phyloP scores from a whole-genome alignment of 108 stramenopile genomes.

The Asterionellopsis glacialis region DNA sequence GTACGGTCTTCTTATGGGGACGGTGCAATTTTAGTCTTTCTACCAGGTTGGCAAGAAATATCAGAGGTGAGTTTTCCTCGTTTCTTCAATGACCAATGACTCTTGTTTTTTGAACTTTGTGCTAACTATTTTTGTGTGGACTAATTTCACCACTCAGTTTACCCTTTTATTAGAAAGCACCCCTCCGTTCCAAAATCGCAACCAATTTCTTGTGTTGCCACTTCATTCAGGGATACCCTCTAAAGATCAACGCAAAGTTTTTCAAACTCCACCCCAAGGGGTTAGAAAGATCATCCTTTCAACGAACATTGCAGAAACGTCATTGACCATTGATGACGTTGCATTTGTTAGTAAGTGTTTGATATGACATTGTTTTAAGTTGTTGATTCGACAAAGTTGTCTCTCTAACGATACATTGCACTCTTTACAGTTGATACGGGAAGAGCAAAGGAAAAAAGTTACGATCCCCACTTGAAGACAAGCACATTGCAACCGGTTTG shows the following conservation, averaged over 20 bases:
- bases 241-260: slow-evolving; percentile 74
- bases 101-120: too few relatives aligned
- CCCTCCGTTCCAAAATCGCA: slow-evolving; percentile 47
- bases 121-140: too few relatives aligned
- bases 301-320: slow-evolving; percentile 95
- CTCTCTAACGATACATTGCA: too few relatives aligned
- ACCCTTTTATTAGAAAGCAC: slow-evolving; percentile 44
- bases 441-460: slow-evolving; percentile 88
- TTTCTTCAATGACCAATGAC: too few relatives aligned
- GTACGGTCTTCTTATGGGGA: slow-evolving; percentile 50
- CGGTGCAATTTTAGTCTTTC: slow-evolving; percentile 88
- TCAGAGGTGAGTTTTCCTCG: slow-evolving; percentile 18
- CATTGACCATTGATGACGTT: slow-evolving; percentile 90
- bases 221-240: slow-evolving; percentile 85
- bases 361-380: slow-evolving; percentile 22
- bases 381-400: too few relatives aligned
- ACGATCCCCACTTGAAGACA: slow-evolving; percentile 82
- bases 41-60: slow-evolving; percentile 93
- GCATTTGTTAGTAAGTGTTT: slow-evolving; percentile 51
- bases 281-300: slow-evolving; percentile 79
- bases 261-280: slow-evolving; percentile 48
- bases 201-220: slow-evolving; percentile 52
- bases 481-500: slow-evolving; percentile 76
- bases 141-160: slow-evolving; percentile 12
- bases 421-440: slow-evolving; percentile 23